Percentiles rank a stretch among this genome's conserved stretches.
These are phyloP conservation scores for Pontederia paniculata DNA, from an alignment of 176 grass and related monocot species.

Conservation along the genomic window DNA sequence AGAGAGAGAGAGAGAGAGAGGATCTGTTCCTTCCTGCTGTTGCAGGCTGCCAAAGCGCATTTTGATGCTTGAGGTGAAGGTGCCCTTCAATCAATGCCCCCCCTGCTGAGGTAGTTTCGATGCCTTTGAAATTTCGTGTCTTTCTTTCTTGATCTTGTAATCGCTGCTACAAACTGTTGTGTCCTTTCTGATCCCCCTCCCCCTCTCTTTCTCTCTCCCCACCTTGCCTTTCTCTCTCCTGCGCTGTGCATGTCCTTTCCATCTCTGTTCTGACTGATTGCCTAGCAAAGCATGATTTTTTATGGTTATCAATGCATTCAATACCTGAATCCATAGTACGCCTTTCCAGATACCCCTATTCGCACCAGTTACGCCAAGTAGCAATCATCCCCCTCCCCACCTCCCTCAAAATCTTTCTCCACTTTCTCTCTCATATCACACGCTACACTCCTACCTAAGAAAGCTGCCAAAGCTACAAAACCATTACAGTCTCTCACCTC, in stretches of 20 bases:
- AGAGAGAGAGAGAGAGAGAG: no score
- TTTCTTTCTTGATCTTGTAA: background rate
- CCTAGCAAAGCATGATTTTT: slow-evolving; percentile 16
- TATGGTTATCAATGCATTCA: slow-evolving; percentile 19
- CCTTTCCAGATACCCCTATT: slow-evolving; percentile 5
- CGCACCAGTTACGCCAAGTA: background rate
- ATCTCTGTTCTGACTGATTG: slow-evolving; percentile 1
- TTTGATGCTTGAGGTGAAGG: no score
- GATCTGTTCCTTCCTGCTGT: no score
- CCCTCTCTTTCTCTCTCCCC: no score
- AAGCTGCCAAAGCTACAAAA: background rate
- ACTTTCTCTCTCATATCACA: background rate
- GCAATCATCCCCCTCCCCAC: slow-evolving; percentile 16
- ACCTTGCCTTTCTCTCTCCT: no score
- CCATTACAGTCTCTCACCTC: background rate
- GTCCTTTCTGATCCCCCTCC: slow-evolving; percentile 2
- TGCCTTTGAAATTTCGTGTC: background rate
- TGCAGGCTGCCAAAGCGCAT: no score
- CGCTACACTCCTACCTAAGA: background rate
- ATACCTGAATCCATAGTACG: slow-evolving; percentile 2
- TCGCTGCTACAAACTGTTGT: background rate
- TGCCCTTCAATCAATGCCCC: no score
- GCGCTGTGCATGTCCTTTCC: no score
- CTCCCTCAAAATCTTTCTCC: background rate
- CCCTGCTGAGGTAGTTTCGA: background rate